These are phyloP conservation scores for Purshia tridentata DNA, from an alignment of 306 rosid species.

Conservation along the genomic window DNA sequence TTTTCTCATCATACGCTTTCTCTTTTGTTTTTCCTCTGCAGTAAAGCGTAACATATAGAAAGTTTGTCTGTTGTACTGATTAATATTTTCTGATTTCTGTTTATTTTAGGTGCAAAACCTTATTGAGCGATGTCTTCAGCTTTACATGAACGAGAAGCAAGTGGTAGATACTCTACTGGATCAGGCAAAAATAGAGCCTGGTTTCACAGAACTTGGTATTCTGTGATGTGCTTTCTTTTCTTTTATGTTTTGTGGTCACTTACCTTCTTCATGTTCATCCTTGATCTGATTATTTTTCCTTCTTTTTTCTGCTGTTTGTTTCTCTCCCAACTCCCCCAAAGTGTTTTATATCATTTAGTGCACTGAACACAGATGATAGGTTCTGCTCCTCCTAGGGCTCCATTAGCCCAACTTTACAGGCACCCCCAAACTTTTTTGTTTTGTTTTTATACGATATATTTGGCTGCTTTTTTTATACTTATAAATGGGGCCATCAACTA, in stretches of 20 bases:
- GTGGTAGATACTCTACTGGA: conserved; percentile 62
- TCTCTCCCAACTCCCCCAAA: background rate
- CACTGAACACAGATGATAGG: background rate
- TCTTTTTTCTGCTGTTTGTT: background rate
- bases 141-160: conserved; percentile 86
- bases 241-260: background rate
- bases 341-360: background rate
- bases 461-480: background rate
- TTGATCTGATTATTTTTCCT: background rate
- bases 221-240: background rate
- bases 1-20: background rate
- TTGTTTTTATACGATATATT: background rate
- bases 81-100: background rate
- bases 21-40: background rate
- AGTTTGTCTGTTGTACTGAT: background rate
- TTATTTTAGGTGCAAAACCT: conserved; percentile 79
- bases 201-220: conserved; percentile 84
- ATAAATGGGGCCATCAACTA: background rate
- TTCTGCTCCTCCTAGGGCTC: background rate
- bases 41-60: background rate
- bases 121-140: conserved; percentile 84
- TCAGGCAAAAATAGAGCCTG: conserved; percentile 90
- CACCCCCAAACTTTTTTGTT: background rate
- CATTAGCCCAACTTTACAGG: background rate
- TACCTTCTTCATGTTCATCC: background rate